Percentiles rank a stretch among this genome's conserved stretches.
These are phyloP conservation scores for Penicillium sp. DNA, from an alignment of 2,329 filamentous ascomycete genomes.

Conservation along the genomic window DNA sequence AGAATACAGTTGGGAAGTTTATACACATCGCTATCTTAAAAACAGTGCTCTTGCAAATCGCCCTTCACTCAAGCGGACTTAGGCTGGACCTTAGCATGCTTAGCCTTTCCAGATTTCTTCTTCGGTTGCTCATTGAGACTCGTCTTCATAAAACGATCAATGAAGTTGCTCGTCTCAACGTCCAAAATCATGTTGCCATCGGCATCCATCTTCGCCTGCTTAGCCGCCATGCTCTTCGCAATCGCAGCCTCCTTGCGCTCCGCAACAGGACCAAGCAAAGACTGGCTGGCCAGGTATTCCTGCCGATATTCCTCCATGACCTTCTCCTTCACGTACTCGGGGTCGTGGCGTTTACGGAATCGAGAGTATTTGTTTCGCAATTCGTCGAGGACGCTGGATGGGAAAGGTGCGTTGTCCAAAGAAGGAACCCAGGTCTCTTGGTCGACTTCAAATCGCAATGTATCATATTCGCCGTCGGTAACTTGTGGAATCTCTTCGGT, in stretches of 20 bases:
- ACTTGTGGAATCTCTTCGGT: slow-evolving; percentile 54
- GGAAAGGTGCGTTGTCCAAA: slow-evolving; percentile 77
- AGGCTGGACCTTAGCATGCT: slow-evolving; percentile 18
- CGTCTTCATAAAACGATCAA: slow-evolving; percentile 40
- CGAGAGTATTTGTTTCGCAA: slow-evolving; percentile 80
- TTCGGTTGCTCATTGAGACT: slow-evolving; percentile 11
- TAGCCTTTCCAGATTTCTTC: slow-evolving; percentile 10
- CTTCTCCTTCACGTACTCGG: slow-evolving; percentile 70
- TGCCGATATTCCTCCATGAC: slow-evolving; percentile 60
- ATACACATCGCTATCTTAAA: slow-evolving; percentile 31
- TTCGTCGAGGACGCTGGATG: slow-evolving; percentile 78
- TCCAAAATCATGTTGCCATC: slow-evolving; percentile 43
- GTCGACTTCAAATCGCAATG: slow-evolving; percentile 75
- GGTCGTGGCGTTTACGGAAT: slow-evolving; percentile 80
- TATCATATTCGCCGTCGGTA: slow-evolving; percentile 68
- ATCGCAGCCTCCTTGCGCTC: slow-evolving; percentile 44
- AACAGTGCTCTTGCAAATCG: slow-evolving; percentile 3
- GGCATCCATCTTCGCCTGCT: slow-evolving; percentile 39
- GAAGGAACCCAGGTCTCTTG: slow-evolving; percentile 77
- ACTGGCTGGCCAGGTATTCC: slow-evolving; percentile 49
- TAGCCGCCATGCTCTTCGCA: slow-evolving; percentile 42
- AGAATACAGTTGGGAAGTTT: slow-evolving; percentile 31
- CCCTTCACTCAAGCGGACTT: slow-evolving; percentile 12
- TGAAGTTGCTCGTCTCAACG: slow-evolving; percentile 39
- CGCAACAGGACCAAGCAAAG: slow-evolving; percentile 53